Conservation (phyloP, 2,329 filamentous ascomycete species). For the Ascochyta lentis region DNA sequence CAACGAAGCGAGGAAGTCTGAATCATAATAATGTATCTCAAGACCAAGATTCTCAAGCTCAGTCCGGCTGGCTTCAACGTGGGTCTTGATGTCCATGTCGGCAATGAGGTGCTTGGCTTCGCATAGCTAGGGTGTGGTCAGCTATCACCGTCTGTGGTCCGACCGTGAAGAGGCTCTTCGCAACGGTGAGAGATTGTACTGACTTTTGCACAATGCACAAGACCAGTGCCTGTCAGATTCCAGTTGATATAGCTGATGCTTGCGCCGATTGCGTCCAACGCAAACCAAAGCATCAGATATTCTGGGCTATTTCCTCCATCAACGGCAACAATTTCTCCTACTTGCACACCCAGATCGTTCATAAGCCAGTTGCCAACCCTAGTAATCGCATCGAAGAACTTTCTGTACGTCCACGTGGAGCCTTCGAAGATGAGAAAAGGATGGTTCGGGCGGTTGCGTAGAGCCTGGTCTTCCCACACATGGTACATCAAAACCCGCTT, state of each 20-base stretch:
- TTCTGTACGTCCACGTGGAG: constrained; percentile 40
- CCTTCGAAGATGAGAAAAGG: constrained; percentile 48
- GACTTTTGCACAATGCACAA: constrained; percentile 47
- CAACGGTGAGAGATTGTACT: constrained; percentile 17
- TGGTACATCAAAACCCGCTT: constrained; percentile 41
- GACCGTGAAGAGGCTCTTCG: background rate
- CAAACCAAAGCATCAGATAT: constrained; percentile 50
- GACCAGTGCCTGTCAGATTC: constrained; percentile 43
- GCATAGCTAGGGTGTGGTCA: constrained; percentile 59
- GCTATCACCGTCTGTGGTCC: constrained; percentile 35
- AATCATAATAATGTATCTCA: constrained; percentile 40
- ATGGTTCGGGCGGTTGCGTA: constrained; percentile 43
- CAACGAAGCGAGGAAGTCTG: constrained; percentile 33
- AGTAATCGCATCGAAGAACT: constrained; percentile 40
- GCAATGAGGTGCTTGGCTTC: constrained; percentile 53
- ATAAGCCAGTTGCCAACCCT: constrained; percentile 47
- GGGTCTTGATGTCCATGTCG: constrained; percentile 59
- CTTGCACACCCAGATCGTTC: constrained; percentile 41
- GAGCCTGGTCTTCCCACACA: constrained; percentile 45
- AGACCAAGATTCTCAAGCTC: constrained; percentile 32
- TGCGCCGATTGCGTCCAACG: constrained; percentile 45
- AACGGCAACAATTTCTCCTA: constrained; percentile 45
- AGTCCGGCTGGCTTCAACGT: constrained; percentile 37
- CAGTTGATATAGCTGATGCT: constrained; percentile 45
- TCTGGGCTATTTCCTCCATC: constrained; percentile 46